phyloP scores from a whole-genome alignment of 2,329 filamentous ascomycete genomes.

The Arachnomyces sp. region DNA sequence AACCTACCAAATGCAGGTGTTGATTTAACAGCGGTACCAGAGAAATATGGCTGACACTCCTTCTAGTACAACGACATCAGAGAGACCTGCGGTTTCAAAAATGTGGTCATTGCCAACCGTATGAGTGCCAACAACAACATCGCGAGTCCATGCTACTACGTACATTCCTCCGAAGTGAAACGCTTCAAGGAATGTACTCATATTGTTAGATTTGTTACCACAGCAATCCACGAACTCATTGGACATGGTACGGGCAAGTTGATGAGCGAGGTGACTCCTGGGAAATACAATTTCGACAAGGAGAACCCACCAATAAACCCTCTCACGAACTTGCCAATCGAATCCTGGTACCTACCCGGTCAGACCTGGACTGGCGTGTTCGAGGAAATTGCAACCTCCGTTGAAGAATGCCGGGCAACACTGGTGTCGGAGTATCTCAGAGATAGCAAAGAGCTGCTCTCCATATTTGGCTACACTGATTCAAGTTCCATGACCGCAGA shows the following conservation, averaged over 20 bases:
- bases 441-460: conserved; percentile 37
- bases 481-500: conserved; percentile 30
- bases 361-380: conserved; percentile 59
- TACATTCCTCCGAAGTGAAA: neutral
- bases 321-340: conserved; percentile 47
- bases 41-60: no score
- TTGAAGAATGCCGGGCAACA: conserved; percentile 50
- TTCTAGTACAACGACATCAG: neutral
- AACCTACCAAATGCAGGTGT: conserved; percentile 46
- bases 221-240: conserved; percentile 49
- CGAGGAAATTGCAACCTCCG: conserved; percentile 50
- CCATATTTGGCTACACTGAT: conserved; percentile 36
- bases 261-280: conserved; percentile 46
- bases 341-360: conserved; percentile 53
- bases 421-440: conserved; percentile 41
- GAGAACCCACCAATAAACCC: conserved; percentile 51
- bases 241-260: conserved; percentile 60
- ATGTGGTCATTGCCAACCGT: neutral
- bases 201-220: conserved; percentile 3
- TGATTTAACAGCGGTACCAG: no score
- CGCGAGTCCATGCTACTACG: neutral
- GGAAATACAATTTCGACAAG: conserved; percentile 56
- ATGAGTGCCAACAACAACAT: neutral
- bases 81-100: neutral
- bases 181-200: conserved; percentile 1